A percentile compares a stretch with the other conserved stretches of the same genome.
Evolutionary conservation across 1,284 basidiomycete species (phyloP).

Genomic region (Wolfiporia cocos): DNA sequence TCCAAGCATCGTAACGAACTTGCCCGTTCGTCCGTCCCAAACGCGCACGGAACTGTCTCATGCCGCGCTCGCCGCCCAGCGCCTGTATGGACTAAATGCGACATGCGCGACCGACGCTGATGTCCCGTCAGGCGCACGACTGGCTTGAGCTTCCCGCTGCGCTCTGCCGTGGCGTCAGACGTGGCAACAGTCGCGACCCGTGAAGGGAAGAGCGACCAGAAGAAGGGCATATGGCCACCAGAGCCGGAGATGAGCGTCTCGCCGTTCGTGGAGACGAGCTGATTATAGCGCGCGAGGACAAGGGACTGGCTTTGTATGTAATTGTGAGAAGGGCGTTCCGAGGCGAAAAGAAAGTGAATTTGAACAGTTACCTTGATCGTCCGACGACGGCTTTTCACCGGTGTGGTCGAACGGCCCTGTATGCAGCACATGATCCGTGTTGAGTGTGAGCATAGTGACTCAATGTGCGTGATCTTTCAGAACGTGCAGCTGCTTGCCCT

Average conservation of each 20-base stretch:
- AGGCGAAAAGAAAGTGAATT: not conserved
- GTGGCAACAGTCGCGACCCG: conserved; percentile 30
- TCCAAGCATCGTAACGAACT: conserved; percentile 86
- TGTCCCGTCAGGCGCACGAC: conserved; percentile 90
- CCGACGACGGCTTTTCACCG: conserved; percentile 66
- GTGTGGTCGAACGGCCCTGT: conserved; percentile 95
- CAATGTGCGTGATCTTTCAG: conserved; percentile 97
- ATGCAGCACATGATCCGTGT: conserved; percentile 91
- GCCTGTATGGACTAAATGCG: conserved; percentile 91
- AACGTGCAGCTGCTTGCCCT: conserved; percentile 66
- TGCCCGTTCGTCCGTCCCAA: conserved; percentile 93
- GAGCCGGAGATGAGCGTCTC: conserved; percentile 92
- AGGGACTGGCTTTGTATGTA: conserved; percentile 56
- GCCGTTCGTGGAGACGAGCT: conserved; percentile 60
- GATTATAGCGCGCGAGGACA: conserved; percentile 72
- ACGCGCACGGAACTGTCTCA: conserved; percentile 92
- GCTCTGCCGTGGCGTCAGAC: conserved; percentile 25
- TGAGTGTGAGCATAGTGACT: conserved; percentile 95
- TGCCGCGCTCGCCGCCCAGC: conserved; percentile 86
- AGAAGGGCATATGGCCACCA: conserved; percentile 91
- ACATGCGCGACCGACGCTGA: conserved; percentile 94
- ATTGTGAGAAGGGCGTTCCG: not conserved
- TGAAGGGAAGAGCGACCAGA: conserved; percentile 77
- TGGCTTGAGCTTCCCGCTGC: conserved; percentile 71
- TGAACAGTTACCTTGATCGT: conserved; percentile 63